These are phyloP conservation scores for Ballota nigra DNA, from an alignment of 257 asterid genomes.

Conservation along the genomic window DNA sequence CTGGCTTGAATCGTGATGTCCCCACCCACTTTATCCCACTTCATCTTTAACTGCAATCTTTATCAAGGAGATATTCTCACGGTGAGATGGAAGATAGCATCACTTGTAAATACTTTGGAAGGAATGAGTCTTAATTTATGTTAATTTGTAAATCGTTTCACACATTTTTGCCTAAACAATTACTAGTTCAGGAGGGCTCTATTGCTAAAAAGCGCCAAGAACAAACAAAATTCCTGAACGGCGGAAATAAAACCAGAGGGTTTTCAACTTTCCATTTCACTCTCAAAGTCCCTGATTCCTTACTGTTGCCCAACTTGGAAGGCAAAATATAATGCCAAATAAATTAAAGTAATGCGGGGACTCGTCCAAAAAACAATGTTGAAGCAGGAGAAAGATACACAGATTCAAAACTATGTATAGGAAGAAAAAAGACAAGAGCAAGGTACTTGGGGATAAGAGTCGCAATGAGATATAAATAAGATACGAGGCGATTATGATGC, in stretches of 20 bases:
- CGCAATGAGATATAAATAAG: too few species aligned
- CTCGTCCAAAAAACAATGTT: not conserved
- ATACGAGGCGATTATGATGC: constrained; percentile 32
- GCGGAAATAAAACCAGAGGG: not conserved
- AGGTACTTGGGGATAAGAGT: not conserved
- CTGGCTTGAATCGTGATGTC: too few species aligned
- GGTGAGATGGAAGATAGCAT: too few species aligned
- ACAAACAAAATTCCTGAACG: not conserved
- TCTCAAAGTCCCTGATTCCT: not conserved
- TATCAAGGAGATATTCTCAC: too few species aligned
- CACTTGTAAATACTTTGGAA: too few species aligned
- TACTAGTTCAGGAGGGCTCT: not conserved
- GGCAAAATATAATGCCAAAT: not conserved
- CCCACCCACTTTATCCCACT: too few species aligned
- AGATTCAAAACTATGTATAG: constrained; percentile 2
- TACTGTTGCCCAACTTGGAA: not conserved
- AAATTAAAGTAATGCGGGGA: not conserved
- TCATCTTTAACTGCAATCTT: too few species aligned
- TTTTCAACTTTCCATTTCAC: not conserved
- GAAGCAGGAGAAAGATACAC: constrained; percentile 11
- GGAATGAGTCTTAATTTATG: too few species aligned
- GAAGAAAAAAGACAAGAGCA: not conserved
- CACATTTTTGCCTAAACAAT: too few species aligned
- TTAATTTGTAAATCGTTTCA: too few species aligned
- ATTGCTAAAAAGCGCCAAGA: not conserved